A percentile compares a stretch with the other conserved stretches of the same genome.
Conservation (phyloP, 2,329 filamentous ascomycete species). For the Drechslerella stenobrocha region DNA sequence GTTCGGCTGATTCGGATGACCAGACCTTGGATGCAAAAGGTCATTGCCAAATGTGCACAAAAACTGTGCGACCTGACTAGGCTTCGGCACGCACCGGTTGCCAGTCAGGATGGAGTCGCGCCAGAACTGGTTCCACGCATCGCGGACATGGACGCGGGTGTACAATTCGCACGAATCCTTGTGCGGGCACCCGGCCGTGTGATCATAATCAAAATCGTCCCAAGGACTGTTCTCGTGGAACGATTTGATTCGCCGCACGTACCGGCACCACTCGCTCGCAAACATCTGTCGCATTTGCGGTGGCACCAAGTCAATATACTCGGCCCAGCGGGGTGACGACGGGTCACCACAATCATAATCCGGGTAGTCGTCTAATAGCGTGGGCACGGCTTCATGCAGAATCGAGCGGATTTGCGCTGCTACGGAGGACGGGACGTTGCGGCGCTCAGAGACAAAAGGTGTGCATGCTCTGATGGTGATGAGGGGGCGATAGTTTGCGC, state of each 20-base stretch:
- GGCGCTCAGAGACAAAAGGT: slow-evolving; percentile 33
- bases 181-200: slow-evolving; percentile 29
- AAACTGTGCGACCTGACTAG: slow-evolving; percentile 46
- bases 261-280: slow-evolving; percentile 41
- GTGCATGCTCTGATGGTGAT: slow-evolving; percentile 44
- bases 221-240: slow-evolving; percentile 48
- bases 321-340: slow-evolving; percentile 26
- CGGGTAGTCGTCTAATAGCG: slow-evolving; percentile 46
- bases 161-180: slow-evolving; percentile 40
- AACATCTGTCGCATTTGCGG: slow-evolving; percentile 36
- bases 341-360: slow-evolving; percentile 47
- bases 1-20: slow-evolving; percentile 29
- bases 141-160: slow-evolving; percentile 40
- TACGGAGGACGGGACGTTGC: slow-evolving; percentile 24
- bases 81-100: slow-evolving; percentile 46
- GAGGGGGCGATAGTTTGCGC: slow-evolving; percentile 39
- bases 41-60: slow-evolving; percentile 44
- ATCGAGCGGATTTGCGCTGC: slow-evolving; percentile 40
- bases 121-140: slow-evolving; percentile 47
- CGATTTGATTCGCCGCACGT: slow-evolving; percentile 43
- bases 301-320: slow-evolving; percentile 44
- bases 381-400: slow-evolving; percentile 46
- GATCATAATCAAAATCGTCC: slow-evolving; percentile 49
- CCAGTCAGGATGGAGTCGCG: slow-evolving; percentile 40
- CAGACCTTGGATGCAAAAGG: slow-evolving; percentile 3